Conservation (phyloP, 441 rosid genomes). For the Metrosideros polymorpha region DNA sequence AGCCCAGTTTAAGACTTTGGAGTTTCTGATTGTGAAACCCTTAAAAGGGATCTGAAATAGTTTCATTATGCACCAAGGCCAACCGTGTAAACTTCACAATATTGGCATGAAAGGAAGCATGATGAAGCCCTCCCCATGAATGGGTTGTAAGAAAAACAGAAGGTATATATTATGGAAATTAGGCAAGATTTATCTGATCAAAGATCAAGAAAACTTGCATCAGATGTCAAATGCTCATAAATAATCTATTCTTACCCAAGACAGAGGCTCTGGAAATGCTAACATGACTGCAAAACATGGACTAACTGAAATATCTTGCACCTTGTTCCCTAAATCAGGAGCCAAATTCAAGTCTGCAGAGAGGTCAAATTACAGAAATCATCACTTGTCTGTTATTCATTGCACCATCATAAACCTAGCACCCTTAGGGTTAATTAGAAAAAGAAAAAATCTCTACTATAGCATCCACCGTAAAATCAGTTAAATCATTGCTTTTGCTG, state of each 20-base stretch:
- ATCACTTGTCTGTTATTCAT: too few species aligned
- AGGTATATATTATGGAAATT: background rate
- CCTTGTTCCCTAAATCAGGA: conserved; percentile 38
- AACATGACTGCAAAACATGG: conserved; percentile 82
- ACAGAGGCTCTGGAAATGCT: conserved; percentile 65
- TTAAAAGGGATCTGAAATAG: conserved; percentile 51
- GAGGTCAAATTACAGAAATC: background rate
- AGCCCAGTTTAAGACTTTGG: conserved; percentile 59
- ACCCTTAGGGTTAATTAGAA: background rate
- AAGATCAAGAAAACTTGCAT: background rate
- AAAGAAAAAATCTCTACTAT: background rate
- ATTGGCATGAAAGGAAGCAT: background rate
- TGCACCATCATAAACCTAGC: background rate
- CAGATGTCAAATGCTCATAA: background rate
- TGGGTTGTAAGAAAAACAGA: background rate
- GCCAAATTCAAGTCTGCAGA: conserved; percentile 46
- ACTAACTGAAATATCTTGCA: conserved; percentile 48
- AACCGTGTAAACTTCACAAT: background rate
- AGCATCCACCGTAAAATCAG: background rate
- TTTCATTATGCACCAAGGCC: background rate
- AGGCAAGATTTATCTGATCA: background rate
- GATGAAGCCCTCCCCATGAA: background rate
- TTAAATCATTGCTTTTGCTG: background rate
- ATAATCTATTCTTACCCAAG: conserved; percentile 30
- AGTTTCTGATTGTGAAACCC: conserved; percentile 56